A percentile compares a stretch with the other conserved stretches of the same genome.
These are phyloP conservation scores for Papiliotrema flavescens DNA, from an alignment of 1,284 basidiomycete genomes.

Conservation along the genomic window DNA sequence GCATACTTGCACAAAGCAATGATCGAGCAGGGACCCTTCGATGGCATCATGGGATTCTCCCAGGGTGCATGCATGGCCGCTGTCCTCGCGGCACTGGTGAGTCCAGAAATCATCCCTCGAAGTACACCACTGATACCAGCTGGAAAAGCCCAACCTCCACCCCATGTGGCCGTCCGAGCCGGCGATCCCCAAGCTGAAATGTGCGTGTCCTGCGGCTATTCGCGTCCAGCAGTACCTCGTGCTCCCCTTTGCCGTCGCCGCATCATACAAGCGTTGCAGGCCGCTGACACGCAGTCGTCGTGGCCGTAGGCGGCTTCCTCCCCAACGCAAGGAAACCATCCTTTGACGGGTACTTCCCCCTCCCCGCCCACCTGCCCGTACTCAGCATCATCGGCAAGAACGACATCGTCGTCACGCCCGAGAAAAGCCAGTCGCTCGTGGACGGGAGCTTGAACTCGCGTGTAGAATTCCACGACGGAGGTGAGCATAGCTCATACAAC, in stretches of 20 bases:
- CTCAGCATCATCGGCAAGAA: slow-evolving; percentile 75
- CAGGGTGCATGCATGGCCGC: slow-evolving; percentile 80
- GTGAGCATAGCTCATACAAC: slow-evolving; percentile 11
- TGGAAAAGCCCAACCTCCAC: slow-evolving; percentile 58
- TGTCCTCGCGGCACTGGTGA: slow-evolving; percentile 66
- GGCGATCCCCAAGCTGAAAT: slow-evolving; percentile 65
- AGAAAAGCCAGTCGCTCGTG: slow-evolving; percentile 62
- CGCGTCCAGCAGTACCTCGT: background rate
- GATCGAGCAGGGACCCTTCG: slow-evolving; percentile 49
- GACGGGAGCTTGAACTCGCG: slow-evolving; percentile 54
- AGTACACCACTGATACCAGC: slow-evolving; percentile 35
- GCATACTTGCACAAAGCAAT: slow-evolving; percentile 50
- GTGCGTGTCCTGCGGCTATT: slow-evolving; percentile 13
- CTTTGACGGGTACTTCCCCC: slow-evolving; percentile 53
- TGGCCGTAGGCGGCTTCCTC: slow-evolving; percentile 55
- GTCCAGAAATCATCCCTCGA: slow-evolving; percentile 18
- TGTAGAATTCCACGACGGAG: slow-evolving; percentile 49
- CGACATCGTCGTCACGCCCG: slow-evolving; percentile 74
- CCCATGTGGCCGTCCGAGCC: slow-evolving; percentile 61
- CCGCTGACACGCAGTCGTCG: slow-evolving; percentile 62
- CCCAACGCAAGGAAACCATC: slow-evolving; percentile 40
- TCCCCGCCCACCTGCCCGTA: slow-evolving; percentile 59
- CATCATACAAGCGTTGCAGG: slow-evolving; percentile 53
- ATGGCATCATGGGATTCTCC: slow-evolving; percentile 77
- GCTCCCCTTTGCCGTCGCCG: slow-evolving; percentile 48